Conservation (phyloP, 1,284 basidiomycete genomes). For the Fistulinella staudtii region DNA sequence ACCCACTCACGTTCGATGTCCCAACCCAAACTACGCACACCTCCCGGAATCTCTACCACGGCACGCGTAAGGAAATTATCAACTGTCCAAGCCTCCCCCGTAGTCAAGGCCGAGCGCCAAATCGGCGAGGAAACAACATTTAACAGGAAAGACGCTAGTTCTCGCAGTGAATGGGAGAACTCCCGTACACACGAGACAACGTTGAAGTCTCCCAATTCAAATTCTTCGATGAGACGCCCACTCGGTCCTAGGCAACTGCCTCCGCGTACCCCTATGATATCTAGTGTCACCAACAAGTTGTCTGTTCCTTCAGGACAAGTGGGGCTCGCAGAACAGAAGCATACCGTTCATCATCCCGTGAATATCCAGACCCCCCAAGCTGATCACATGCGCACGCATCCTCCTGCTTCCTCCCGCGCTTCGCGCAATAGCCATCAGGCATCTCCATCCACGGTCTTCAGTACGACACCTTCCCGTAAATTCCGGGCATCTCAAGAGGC, state of each 20-base stretch:
- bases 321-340: conserved; percentile 5
- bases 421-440: conserved; percentile 5
- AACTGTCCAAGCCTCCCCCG: conserved; percentile 31
- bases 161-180: background rate
- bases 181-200: background rate
- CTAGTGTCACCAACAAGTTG: background rate
- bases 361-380: conserved; percentile 4
- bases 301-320: background rate
- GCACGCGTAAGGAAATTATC: conserved; percentile 25
- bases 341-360: background rate
- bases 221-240: conserved; percentile 19
- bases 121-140: conserved; percentile 10
- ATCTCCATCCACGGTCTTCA: conserved; percentile 1
- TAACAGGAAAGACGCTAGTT: background rate
- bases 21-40: conserved; percentile 26
- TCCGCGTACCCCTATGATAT: conserved; percentile 7
- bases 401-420: background rate
- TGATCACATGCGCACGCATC: conserved; percentile 1
- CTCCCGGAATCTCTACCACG: conserved; percentile 3
- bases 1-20: conserved; percentile 27
- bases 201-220: conserved; percentile 14
- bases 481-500: conserved; percentile 5
- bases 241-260: conserved; percentile 21
- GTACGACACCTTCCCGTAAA: conserved; percentile 6
- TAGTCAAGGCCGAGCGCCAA: conserved; percentile 14